phyloP scores from a whole-genome alignment of 2,329 filamentous ascomycete genomes.

The Monilinia vaccinii-corymbosi region DNA sequence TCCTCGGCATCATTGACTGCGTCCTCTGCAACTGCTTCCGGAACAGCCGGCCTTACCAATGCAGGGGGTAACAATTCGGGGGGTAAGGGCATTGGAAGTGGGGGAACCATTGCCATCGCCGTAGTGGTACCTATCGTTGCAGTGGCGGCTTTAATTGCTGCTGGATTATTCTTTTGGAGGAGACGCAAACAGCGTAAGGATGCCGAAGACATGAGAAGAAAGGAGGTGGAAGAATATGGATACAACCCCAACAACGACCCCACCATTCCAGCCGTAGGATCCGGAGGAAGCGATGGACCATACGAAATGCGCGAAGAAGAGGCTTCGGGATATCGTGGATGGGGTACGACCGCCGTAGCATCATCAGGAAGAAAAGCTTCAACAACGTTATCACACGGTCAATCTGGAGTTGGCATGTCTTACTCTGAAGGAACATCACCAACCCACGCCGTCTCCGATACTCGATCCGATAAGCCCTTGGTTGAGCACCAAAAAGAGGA shows the following conservation, averaged over 20 bases:
- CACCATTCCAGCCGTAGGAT: slow-evolving; percentile 52
- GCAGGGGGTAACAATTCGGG: not conserved
- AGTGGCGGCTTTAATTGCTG: slow-evolving; percentile 70
- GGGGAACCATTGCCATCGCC: slow-evolving; percentile 77
- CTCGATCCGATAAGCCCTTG: slow-evolving; percentile 59
- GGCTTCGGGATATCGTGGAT: slow-evolving; percentile 79
- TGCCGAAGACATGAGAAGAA: slow-evolving; percentile 79
- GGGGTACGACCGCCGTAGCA: slow-evolving; percentile 68
- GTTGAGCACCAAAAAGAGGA: slow-evolving; percentile 54
- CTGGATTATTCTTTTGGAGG: slow-evolving; percentile 76
- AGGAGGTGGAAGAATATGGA: slow-evolving; percentile 94
- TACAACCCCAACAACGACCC: slow-evolving; percentile 98
- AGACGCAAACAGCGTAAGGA: slow-evolving; percentile 78
- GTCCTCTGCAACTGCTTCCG: slow-evolving; percentile 21
- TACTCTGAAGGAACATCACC: slow-evolving; percentile 70
- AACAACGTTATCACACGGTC: slow-evolving; percentile 75
- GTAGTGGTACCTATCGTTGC: slow-evolving; percentile 89
- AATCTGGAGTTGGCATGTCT: slow-evolving; percentile 47
- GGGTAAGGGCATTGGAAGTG: slow-evolving; percentile 30
- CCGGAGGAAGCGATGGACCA: slow-evolving; percentile 39
- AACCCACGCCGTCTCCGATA: slow-evolving; percentile 54
- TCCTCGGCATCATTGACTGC: slow-evolving; percentile 13
- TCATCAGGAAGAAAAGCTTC: slow-evolving; percentile 75
- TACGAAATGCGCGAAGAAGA: slow-evolving; percentile 74
- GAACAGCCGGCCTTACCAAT: slow-evolving; percentile 15